These are phyloP conservation scores for Ramaria sp. DNA, from an alignment of 768 basidiomycete species.

Conservation along the genomic window DNA sequence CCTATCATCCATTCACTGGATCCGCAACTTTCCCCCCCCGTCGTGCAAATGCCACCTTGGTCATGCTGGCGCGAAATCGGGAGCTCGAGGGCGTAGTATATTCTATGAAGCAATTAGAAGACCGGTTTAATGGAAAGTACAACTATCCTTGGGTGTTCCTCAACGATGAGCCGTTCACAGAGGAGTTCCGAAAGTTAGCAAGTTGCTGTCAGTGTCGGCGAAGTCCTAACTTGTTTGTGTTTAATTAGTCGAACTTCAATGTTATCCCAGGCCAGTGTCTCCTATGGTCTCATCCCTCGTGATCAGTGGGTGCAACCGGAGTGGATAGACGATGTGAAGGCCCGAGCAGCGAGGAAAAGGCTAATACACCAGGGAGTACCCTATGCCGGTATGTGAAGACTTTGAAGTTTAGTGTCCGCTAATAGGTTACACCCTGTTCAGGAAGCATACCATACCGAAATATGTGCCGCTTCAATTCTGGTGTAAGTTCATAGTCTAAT, in stretches of 20 bases:
- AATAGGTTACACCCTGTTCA: no score
- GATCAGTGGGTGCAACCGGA: constrained; percentile 64
- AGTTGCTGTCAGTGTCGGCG: constrained; percentile 14
- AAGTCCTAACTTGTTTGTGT: constrained; percentile 19
- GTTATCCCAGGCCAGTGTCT: constrained; percentile 39
- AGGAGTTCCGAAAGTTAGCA: constrained; percentile 54
- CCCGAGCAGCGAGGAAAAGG: constrained; percentile 39
- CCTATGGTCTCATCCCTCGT: constrained; percentile 49
- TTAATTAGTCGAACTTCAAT: constrained; percentile 25
- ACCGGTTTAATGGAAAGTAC: constrained; percentile 72
- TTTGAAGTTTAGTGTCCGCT: no score
- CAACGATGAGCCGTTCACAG: constrained; percentile 73
- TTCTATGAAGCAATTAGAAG: constrained; percentile 71
- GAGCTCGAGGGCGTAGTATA: constrained; percentile 46
- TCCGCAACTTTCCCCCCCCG: no score
- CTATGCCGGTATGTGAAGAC: constrained; percentile 44
- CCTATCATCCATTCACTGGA: no score
- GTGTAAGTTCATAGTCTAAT: constrained; percentile 27
- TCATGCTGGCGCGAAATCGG: constrained; percentile 58
- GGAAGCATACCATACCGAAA: constrained; percentile 39
- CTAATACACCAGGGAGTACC: constrained; percentile 48
- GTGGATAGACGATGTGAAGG: constrained; percentile 55
- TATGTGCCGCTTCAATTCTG: constrained; percentile 71
- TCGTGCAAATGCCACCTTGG: constrained; percentile 46
- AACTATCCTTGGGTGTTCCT: constrained; percentile 84